Base-by-base conservation (phyloP, 345 rosid genomes). In the Firmiana major region DNA sequence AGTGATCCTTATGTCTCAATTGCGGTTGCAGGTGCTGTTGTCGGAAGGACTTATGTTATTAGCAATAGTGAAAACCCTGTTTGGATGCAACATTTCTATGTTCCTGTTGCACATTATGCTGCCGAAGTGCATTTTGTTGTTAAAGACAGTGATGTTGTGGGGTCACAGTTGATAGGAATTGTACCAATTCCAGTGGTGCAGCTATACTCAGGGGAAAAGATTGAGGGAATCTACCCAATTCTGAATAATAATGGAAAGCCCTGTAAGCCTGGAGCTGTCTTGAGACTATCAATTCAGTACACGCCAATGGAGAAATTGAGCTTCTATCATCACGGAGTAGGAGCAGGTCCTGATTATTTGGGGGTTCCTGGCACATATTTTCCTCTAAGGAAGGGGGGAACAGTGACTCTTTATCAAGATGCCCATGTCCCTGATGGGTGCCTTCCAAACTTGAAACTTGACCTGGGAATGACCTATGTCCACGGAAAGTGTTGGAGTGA, bases 291-390 rank as follows among this genome's bases (percentile, higher is more conserved):
- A 34, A 87, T 95, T 78, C 98, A 93, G 81, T 95, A 91, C 78
- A 85, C 83, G 9, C 91, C 99, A 1, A 87, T 89, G 83, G 89
- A 92, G 77, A 80, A 81, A 40, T 82, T 95, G 63, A 89, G 91
- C 83, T 58, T 84, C 77, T 92, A 93, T 80, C 92, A 88, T 78
- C 79, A 79, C 6, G 98, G 98, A 42, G 96, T 95, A 12, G 99
- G 99, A 70, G 89, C 90, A 0, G 99, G 98, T 79, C 97, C 98
- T 68, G 84, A 87, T 51, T 89, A 90, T 85, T 72, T 74, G 31
- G 99, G 99, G 53, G 98, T 93, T n/a, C 93, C 97, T 63, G 97
- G 89, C 68, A 93, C 99, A 45, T 95, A 95, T 83, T 95, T 93
- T 81, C 99, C 99, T 17, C 94, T 93, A 64, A 85, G 98, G 81